A percentile compares a stretch with the other conserved stretches of the same genome.
Conservation (phyloP, 805 yeast genomes). For the Priceomyces carsonii region DNA sequence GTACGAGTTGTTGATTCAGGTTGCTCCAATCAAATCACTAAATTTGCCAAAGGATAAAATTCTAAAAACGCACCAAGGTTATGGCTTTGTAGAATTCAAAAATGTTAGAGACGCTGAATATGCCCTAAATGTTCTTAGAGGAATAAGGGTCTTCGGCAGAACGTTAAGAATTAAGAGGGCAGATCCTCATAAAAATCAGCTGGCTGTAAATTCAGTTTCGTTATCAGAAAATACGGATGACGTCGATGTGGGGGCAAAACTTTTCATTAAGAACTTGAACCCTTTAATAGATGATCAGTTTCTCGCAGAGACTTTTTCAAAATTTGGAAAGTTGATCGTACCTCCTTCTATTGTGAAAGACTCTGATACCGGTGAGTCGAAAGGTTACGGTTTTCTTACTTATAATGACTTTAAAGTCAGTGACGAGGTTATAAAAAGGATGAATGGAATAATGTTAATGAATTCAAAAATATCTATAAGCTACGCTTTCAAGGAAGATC, state of each 20-base stretch:
- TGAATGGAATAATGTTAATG: conserved; percentile 71
- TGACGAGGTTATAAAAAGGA: conserved; percentile 67
- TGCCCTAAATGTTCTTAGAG: conserved; percentile 58
- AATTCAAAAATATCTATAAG: conserved; percentile 60
- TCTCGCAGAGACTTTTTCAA: conserved; percentile 57
- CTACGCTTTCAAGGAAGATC: conserved; percentile 71
- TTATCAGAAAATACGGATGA: conserved; percentile 17
- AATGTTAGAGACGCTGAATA: conserved; percentile 67
- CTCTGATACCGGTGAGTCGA: conserved; percentile 44
- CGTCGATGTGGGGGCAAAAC: conserved; percentile 51
- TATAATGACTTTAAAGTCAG: conserved; percentile 65
- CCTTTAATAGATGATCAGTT: conserved; percentile 62
- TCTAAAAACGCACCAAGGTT: conserved; percentile 74
- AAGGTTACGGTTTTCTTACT: conserved; percentile 67
- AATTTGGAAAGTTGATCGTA: conserved; percentile 63
- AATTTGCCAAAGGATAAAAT: conserved; percentile 81
- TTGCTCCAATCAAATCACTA: conserved; percentile 72
- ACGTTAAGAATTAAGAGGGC: conserved; percentile 59
- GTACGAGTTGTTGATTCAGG: conserved; percentile 82
- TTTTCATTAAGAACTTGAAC: conserved; percentile 62
- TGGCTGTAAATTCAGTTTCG: conserved; percentile 12
- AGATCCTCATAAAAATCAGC: conserved; percentile 21
- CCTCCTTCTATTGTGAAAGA: conserved; percentile 55
- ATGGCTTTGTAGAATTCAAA: conserved; percentile 78
- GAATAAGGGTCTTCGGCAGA: conserved; percentile 62